phyloP scores from a whole-genome alignment of 164 flowering plant genomes.

The Umbellularia californica region DNA sequence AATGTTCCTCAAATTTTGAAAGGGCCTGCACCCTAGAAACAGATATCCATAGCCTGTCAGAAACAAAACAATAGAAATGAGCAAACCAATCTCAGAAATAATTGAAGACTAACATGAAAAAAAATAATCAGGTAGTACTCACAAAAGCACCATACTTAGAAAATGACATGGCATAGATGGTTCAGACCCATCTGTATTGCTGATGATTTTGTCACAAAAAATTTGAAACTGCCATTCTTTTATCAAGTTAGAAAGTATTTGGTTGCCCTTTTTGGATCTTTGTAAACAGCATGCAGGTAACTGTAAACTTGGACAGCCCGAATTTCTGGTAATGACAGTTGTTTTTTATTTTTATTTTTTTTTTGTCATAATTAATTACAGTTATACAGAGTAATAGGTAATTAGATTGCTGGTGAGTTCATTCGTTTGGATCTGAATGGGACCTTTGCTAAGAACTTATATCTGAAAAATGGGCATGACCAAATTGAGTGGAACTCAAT shows the following conservation, averaged over 20 bases:
- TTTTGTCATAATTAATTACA: not conserved
- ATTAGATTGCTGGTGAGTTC: not conserved
- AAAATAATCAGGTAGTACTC: not conserved
- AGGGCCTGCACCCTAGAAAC: conserved; percentile 26
- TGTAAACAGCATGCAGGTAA: too few relatives aligned
- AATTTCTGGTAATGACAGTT: not conserved
- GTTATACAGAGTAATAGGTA: not conserved
- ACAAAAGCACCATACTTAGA: not conserved
- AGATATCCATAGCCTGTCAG: conserved; percentile 29
- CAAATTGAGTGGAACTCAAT: too few relatives aligned
- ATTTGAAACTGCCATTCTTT: not conserved
- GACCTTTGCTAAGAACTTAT: too few relatives aligned
- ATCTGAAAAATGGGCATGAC: too few relatives aligned
- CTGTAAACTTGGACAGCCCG: not conserved
- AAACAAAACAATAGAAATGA: not conserved
- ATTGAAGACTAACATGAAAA: not conserved
- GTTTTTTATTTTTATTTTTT: too few relatives aligned
- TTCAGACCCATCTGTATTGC: not conserved
- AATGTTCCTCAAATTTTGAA: conserved; percentile 13
- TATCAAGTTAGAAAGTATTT: too few relatives aligned
- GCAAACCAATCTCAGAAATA: not conserved
- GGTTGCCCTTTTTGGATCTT: too few relatives aligned
- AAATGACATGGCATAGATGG: not conserved
- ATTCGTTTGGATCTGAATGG: too few relatives aligned
- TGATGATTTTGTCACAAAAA: not conserved